Evolutionary conservation across 2,329 filamentous ascomycete genomes (phyloP).

Genomic region (Beauveria caledonica): DNA sequence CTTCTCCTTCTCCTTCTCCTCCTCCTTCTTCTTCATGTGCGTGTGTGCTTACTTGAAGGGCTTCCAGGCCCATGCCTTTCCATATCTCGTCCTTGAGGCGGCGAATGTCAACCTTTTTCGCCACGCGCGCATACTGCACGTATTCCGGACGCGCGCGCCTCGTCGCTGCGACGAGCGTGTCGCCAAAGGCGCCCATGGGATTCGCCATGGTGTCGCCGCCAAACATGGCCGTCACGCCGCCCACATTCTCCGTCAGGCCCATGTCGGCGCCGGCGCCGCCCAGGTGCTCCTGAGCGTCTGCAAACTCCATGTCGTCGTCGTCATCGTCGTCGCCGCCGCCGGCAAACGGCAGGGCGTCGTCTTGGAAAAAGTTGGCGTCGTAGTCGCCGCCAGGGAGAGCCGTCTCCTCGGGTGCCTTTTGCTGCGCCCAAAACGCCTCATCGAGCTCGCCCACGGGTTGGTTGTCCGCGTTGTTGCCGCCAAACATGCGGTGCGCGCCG

Average conservation of each 20-base stretch:
- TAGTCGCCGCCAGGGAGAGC: slow-evolving; percentile 66
- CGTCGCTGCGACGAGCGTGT: slow-evolving; percentile 57
- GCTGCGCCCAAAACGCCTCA: slow-evolving; percentile 88
- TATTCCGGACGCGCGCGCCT: slow-evolving; percentile 58
- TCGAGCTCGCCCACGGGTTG: slow-evolving; percentile 73
- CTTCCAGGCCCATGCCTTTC: slow-evolving; percentile 55
- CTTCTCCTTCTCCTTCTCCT: neutral
- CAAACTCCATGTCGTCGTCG: slow-evolving; percentile 66
- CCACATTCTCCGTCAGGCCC: slow-evolving; percentile 37
- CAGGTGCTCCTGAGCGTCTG: slow-evolving; percentile 71
- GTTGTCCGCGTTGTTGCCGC: slow-evolving; percentile 35
- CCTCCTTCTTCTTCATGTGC: neutral
- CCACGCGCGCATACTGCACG: slow-evolving; percentile 60
- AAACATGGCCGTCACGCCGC: slow-evolving; percentile 42
- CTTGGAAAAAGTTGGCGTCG: slow-evolving; percentile 95
- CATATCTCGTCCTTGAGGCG: slow-evolving; percentile 63
- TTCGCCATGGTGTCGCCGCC: slow-evolving; percentile 38
- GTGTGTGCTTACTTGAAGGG: slow-evolving; percentile 37
- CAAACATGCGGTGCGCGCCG: slow-evolving; percentile 35
- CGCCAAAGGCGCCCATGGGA: slow-evolving; percentile 49
- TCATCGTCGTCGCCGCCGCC: slow-evolving; percentile 51
- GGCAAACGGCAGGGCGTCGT: slow-evolving; percentile 65
- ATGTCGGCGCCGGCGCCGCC: slow-evolving; percentile 45
- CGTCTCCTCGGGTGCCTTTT: slow-evolving; percentile 55
- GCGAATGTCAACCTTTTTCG: slow-evolving; percentile 64